Evolutionary conservation across 1,139 yeast genomes (phyloP), one percentile per base, ranked within the genome.

Genomic region (Candida dubliniensis): DNA sequence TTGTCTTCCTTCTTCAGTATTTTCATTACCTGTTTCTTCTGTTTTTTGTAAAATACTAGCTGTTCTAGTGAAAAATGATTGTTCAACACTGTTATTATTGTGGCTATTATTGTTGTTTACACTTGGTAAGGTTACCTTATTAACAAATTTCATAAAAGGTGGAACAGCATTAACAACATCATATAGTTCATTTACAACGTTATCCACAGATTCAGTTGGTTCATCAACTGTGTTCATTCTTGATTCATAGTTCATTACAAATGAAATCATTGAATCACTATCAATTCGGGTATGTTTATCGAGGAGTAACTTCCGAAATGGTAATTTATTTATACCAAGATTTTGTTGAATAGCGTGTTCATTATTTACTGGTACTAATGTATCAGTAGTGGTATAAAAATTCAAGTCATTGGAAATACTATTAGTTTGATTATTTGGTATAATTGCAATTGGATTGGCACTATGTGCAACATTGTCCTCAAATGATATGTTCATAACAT

Each of bases 241-340:
- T n/a, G 36, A 32, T 32, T 42, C 42, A 30, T 29, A 34, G n/a
- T 38, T 33, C 9, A 34, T 8, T 2, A 29, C 29, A 4, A 14
- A 23, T 12, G 36, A 26, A 8, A 37, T 35, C 5, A 36, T 35
- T 32, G 44, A 38, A 3, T 42, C 41, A 32, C 45, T 44, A 27
- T 36, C 51, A 36, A 45, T 49, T 51, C 47, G 48, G 45, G 43
- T 52, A 9, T 33, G 36, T 8, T 40, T 26, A 35, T 48, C 49
- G 18, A 40, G 31, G 11, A 46, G 35, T 8, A 47, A 15, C n/a
- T 25, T 37, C 18, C 26, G 44, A 3, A 11, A 26, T 11, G 43
- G 41, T 24, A 26, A 44, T 41, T 31, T 26, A 14, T 37, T 10
- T 31, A 18, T 18, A 18, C 23, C 23, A 4, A 18, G 5, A 18